Conservation (phyloP, 2,329 filamentous ascomycete genomes). For the Huntiella bhutanensis region DNA sequence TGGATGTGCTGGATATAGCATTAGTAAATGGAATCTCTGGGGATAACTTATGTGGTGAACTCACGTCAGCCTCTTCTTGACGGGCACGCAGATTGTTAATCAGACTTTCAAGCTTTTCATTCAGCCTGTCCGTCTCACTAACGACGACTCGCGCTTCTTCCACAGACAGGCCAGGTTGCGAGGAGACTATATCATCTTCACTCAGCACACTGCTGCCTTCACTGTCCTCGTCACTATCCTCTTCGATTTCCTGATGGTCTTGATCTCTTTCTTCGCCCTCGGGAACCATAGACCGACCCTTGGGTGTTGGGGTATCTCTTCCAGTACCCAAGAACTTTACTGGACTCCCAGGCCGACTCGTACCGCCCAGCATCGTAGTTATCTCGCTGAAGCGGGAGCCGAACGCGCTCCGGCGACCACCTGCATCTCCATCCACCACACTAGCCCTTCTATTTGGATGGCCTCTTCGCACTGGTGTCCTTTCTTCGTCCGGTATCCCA, state of each 20-base stretch:
- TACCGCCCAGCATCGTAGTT: slow-evolving; percentile 4
- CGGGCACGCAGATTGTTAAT: slow-evolving; percentile 32
- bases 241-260: background rate
- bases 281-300: background rate
- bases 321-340: background rate
- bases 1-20: slow-evolving; percentile 35
- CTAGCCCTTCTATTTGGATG: too few species aligned
- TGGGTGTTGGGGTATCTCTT: slow-evolving; percentile 4
- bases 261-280: background rate
- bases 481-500: background rate
- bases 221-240: background rate
- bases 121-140: slow-evolving; percentile 23
- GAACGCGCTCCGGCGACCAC: slow-evolving; percentile 1
- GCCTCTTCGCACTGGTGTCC: too few species aligned
- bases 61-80: slow-evolving; percentile 39
- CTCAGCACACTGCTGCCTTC: background rate
- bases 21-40: background rate
- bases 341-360: slow-evolving; percentile 3
- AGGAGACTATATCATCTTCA: background rate
- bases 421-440: too few species aligned
- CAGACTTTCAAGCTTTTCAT: slow-evolving; percentile 29
- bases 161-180: slow-evolving; percentile 11
- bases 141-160: slow-evolving; percentile 15
- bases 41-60: background rate
- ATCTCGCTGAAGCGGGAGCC: slow-evolving; percentile 9